Base-by-base conservation (phyloP, 176 grass and related monocot species). In the Saccharum officinarum region DNA sequence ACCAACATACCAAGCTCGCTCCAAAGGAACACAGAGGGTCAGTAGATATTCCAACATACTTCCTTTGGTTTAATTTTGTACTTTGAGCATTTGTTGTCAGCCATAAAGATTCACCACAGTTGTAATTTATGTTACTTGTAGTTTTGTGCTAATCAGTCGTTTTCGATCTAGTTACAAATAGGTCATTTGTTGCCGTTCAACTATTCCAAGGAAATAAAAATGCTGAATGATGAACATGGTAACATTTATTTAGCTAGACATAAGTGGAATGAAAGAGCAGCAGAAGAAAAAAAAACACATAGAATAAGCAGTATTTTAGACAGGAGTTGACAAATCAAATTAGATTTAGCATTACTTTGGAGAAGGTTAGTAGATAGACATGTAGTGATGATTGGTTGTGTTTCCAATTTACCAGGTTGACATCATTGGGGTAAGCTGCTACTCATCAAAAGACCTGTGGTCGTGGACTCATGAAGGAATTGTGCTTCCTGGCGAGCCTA, bases 341-440 rank as follows among this genome's bases (percentile, higher is more conserved):
- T 10, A 68, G 20, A 69, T 22, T 39, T 80, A 37, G 33, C 20
- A 36, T 26, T 54, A 36, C 9, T 23, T 17, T 10, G 34, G 22
- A 61, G 67, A 20, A 57, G 44, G 17, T 41, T 65, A 70, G 47
- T 23, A 30, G 7, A 61, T n/a, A 49, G 2, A 59, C 63, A 20
- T 67, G 20, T 8, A 71, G 22, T 78, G 10, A 86, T 79, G 4
- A 55, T 37, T n/a, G 30, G 12, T 28, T 85, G 20, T 37, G 9
- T 81, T 86, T 45, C 2, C 30, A 81, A 47, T 86, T 88, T 83
- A 31, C 71, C 85, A 98, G 96, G 83, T 98, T 54, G 96, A 95
- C 79, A 92, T 95, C 38, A 95, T 98, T 83, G 96, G 96, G 37
- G 91, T 98, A 67, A 95, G 89, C 80, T 95, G 96, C 76, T 98